Percentiles rank a stretch among this genome's conserved stretches.
phyloP scores from a whole-genome alignment of 805 yeast species.

The Metschnikowia arizonensis region DNA sequence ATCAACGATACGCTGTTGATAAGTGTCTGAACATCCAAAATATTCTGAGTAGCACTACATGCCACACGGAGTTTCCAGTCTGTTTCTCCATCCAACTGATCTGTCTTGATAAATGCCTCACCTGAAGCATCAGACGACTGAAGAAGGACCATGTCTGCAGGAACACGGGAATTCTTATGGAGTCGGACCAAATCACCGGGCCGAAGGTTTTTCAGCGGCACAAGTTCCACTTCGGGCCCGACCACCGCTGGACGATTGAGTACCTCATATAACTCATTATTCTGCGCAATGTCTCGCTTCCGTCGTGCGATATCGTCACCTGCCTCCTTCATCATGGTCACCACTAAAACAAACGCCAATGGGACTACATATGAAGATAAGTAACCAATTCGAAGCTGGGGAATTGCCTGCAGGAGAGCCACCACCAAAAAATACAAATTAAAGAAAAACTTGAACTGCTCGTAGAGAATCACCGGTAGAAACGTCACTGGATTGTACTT shows the following conservation, averaged over 20 bases:
- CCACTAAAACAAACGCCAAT: conserved; percentile 82
- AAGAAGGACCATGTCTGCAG: conserved; percentile 86
- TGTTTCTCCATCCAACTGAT: conserved; percentile 97
- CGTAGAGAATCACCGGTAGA: conserved; percentile 83
- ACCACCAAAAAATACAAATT: conserved; percentile 88
- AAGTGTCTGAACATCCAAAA: conserved; percentile 46
- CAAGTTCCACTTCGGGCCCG: conserved; percentile 25
- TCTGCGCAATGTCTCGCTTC: conserved; percentile 84
- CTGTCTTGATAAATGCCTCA: conserved; percentile 92
- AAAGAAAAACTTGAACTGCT: conserved; percentile 95
- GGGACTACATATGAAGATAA: conserved; percentile 92
- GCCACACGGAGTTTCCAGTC: conserved; percentile 96
- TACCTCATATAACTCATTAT: conserved; percentile 76
- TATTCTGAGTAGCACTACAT: conserved; percentile 60
- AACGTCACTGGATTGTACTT: conserved; percentile 87
- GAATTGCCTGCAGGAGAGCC: conserved; percentile 89
- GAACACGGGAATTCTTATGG: conserved; percentile 80
- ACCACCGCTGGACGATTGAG: conserved; percentile 30
- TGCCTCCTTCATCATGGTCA: conserved; percentile 95
- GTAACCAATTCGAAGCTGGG: conserved; percentile 88
- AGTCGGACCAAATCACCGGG: conserved; percentile 84
- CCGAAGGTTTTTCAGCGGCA: conserved; percentile 55
- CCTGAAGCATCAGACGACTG: conserved; percentile 68
- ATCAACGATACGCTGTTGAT: conserved; percentile 48
- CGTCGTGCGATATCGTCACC: conserved; percentile 89